Base-by-base conservation (phyloP, 202 grass and related monocot genomes). In the Carex arenaria region DNA sequence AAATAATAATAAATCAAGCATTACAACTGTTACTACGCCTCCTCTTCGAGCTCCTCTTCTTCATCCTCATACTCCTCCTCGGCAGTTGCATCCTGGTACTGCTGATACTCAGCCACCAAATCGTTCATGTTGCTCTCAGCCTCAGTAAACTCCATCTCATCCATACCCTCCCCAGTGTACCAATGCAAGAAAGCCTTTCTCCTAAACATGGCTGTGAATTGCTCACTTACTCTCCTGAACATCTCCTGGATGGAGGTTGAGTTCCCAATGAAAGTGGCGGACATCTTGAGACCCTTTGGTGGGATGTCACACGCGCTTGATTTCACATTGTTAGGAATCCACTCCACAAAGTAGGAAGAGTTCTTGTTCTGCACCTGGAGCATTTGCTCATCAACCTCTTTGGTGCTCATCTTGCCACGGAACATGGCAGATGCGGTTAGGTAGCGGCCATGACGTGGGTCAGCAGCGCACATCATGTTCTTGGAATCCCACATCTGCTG, bases 91-190 rank as follows among this genome's bases (percentile, higher is more conserved):
- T 97, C 94, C 85, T 97, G 94, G 80, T 97, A 97, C 82, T 97
- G 94, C 86, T 97, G 94, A 78, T 97, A 97, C 79, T 97, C 94
- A 0, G 92, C 90, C 0, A 97, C 92, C 11, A 97, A 82, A 72
- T 97, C 94, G 11, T 97, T 97, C 94, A 97, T 97, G 87, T 97
- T 97, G 85, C 94, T 94, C 90, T 97, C 94, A 0, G 94, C 94
- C 84, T 97, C 94, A 0, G 94, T 97, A 85, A 97, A 97, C 79
- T 97, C 94, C 94, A 97, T 97, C 87, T 97, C 94, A 31, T 97
- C 94, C 94, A 97, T 94, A 4, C 94, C 92, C 87, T 94, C 94
- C 0, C 94, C 94, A 0, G 94, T 97, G 89, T 97, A 97, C 94
- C 92, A 94, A 77, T 94, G 94, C 87, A 97, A 79, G 90, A 97